Base-by-base conservation (phyloP, 768 basidiomycete genomes). In the Lactifluus volemus region DNA sequence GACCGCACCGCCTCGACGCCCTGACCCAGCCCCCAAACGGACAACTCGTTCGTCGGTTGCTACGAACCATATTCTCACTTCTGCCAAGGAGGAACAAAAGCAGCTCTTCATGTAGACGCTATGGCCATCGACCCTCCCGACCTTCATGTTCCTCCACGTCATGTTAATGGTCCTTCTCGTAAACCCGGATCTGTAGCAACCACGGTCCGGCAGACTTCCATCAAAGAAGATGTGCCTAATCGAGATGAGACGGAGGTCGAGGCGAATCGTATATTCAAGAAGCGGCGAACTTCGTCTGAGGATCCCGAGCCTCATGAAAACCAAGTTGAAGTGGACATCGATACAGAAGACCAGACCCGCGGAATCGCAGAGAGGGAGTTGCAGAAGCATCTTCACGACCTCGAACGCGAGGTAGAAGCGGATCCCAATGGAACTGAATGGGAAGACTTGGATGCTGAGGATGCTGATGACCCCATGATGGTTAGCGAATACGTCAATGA, bases 401-500 rank as follows among this genome's bases (percentile, higher is more conserved):
- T 65, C 19, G 75, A 83, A 36, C 76, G 75, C 12, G 82, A 84
- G 63, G 71, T 68, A 3, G 89, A 89, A 69, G 85, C 82, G 4
- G 85, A 87, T 65, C 85, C 84, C 3, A 77, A 87, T 58, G 78
- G 78, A 63, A 66, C 76, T 68, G 76, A 79, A 70, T 98, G 93
- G 95, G 89, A 89, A 34, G 96, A 98, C 69, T 80, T 98, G 15
- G 94, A 98, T 65, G 84, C 83, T 1, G 93, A 95, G 21, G 95
- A 98, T 70, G 83, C 77, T 55, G 92, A 94, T 53, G 96, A 99
- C 69, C 97, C 96, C 14, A 78, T 92, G 62, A 98, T 98, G 95
- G 95, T 97, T 65, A 88, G 87, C 75, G 92, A 98, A 73, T 99
- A 99, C 69, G 95, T 97, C 53, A 78, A 78, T 29, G 97, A 98